Evolutionary conservation across 371 early-diverging fungal species (phyloP), one percentile per base, ranked within the genome.

Genomic region (Dipsacomyces acuminosporus): DNA sequence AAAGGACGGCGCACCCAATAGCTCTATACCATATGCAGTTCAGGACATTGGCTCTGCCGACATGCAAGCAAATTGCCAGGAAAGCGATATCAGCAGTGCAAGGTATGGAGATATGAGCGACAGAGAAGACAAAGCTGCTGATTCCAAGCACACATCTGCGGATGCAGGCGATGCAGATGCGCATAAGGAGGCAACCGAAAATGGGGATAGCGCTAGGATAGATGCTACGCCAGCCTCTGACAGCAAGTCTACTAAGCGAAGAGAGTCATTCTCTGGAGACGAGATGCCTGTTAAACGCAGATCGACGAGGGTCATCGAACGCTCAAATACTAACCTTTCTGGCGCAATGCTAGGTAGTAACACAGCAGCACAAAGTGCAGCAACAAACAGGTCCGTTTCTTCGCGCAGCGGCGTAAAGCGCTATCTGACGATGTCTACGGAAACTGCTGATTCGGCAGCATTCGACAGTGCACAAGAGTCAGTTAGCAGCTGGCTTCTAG

Each of bases 221-320:
- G 24, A 21, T 22, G 0, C 1, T 11, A 34, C 33, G 35, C 2
- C 2, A 17, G 17, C 14, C 19, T n/a, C 18, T 33, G 23, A 19
- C 9, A 48, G 11, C n/a, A 17, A 41, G 7, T 40, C 23, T n/a
- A 19, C 23, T 21, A 58, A 58, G 51, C 65, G 54, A 15, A 48
- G 43, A 1, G 59, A 51, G 41, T 51, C 69, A 25, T 42, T 23
- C 3, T 69, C 69, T 15, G 64, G 59, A 14, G 69, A 69, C 30
- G 69, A 69, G 22, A 51, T 59, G 45, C 69, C 69, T 9, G 52
- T 42, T 5, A 69, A 69, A 18, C 59, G 69, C 17, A 50, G 69
- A 21, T 69, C 69, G 18, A 51, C 65, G 17, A 42, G 69, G 23
- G 64, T 69, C 44, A 64, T 49, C 7, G 69, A 69, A 25, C 64